phyloP scores from a whole-genome alignment of 331 rosid species.

The Rosa hybrid region DNA sequence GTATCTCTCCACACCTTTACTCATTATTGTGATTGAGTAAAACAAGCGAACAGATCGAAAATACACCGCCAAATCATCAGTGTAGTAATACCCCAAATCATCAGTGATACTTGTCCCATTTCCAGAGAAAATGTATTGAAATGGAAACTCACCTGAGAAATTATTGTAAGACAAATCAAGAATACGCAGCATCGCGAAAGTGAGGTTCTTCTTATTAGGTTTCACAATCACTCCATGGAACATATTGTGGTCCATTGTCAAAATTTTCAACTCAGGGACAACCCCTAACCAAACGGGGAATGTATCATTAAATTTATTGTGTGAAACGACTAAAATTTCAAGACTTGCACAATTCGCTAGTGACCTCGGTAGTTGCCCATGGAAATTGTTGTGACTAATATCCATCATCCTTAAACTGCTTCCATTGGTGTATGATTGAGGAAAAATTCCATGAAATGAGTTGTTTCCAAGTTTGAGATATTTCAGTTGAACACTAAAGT shows the following conservation, averaged over 20 bases:
- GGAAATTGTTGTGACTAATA: not conserved
- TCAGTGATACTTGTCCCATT: not conserved
- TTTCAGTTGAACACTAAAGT: too few species aligned
- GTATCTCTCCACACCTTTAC: not conserved
- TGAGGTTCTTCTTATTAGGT: not conserved
- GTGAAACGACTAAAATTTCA: not conserved
- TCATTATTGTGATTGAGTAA: not conserved
- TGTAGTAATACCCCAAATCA: not conserved
- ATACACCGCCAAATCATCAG: too few species aligned
- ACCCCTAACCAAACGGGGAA: not conserved
- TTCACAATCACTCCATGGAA: not conserved
- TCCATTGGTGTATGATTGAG: not conserved
- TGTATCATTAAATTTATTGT: not conserved
- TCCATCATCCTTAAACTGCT: not conserved
- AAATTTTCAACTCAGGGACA: not conserved
- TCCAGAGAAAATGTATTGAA: not conserved
- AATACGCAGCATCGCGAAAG: not conserved
- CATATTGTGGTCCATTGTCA: not conserved
- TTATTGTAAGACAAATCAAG: constrained; percentile 7
- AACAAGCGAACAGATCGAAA: too few species aligned
- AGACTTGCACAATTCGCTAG: not conserved
- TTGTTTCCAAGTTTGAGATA: too few species aligned
- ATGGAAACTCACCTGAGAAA: not conserved
- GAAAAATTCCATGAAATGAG: not conserved
- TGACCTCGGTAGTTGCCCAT: constrained; percentile 3